Percentiles rank a stretch among this genome's conserved stretches.
Evolutionary conservation across 176 grass and related monocot species (phyloP).

Genomic region (Tuctoria greenei): DNA sequence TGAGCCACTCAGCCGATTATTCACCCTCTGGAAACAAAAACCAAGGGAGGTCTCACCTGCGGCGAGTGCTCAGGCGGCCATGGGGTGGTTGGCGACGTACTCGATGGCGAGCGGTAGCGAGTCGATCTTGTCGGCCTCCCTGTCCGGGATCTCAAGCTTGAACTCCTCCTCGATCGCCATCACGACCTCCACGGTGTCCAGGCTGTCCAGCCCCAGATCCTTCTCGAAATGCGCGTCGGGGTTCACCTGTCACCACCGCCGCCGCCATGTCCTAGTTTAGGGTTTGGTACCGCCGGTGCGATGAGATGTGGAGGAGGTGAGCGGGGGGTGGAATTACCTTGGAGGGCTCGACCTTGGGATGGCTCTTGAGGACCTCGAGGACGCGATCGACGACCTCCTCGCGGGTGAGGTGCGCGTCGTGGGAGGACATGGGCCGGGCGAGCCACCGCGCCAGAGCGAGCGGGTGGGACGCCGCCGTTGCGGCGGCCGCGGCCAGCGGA

Average conservation of each 20-base stretch:
- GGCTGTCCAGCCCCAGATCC: conserved; percentile 77
- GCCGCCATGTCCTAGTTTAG: conserved; percentile 32
- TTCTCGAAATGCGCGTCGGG: conserved; percentile 69
- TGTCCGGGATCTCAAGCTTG: conserved; percentile 82
- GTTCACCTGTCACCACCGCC: conserved; percentile 46
- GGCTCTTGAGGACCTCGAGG: conserved; percentile 78
- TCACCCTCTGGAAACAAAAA: conserved; percentile 30
- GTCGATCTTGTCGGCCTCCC: conserved; percentile 69
- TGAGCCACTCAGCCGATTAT: conserved; percentile 43
- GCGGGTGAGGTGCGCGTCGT: conserved; percentile 81
- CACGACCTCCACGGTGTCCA: conserved; percentile 77
- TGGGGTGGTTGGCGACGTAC: conserved; percentile 73
- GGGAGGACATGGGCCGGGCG: conserved; percentile 87
- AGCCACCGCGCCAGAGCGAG: conserved; percentile 35
- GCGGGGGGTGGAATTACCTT: conserved; percentile 42
- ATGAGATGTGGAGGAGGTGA: neutral
- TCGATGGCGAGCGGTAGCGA: conserved; percentile 70
- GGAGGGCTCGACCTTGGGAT: conserved; percentile 90
- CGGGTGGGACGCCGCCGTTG: conserved; percentile 17
- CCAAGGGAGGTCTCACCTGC: conserved; percentile 24
- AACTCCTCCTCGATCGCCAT: conserved; percentile 89
- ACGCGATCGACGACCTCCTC: conserved; percentile 90
- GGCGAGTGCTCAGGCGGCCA: conserved; percentile 45
- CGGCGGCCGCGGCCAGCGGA: conserved; percentile 19
- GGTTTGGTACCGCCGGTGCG: neutral